Conservation (phyloP, 2,329 filamentous ascomycete species). For the Microthyrium microscopicum region DNA sequence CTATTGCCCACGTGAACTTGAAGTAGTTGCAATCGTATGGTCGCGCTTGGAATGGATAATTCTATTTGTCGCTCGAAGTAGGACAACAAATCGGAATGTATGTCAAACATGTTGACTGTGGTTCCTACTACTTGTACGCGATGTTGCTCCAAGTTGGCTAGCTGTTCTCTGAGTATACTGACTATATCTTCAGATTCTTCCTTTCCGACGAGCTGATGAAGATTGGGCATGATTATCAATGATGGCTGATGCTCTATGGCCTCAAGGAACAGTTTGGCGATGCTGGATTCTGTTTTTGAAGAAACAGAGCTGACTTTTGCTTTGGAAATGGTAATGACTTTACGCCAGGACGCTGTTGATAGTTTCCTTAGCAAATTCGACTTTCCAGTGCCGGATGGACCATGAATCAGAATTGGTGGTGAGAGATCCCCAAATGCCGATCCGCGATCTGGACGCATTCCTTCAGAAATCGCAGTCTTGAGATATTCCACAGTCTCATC, state of each 20-base stretch:
- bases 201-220: slow-evolving; percentile 53
- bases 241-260: slow-evolving; percentile 55
- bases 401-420: too few relatives aligned
- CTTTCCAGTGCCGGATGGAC: slow-evolving; percentile 88
- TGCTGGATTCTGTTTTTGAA: slow-evolving; percentile 32
- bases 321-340: slow-evolving; percentile 44
- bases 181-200: slow-evolving; percentile 23
- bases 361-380: slow-evolving; percentile 55
- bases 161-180: slow-evolving; percentile 30
- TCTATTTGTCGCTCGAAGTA: slow-evolving; percentile 53
- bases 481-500: too few relatives aligned
- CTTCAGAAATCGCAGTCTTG: too few relatives aligned
- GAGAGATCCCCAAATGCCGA: too few relatives aligned
- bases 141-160: slow-evolving; percentile 37
- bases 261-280: slow-evolving; percentile 53
- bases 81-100: slow-evolving; percentile 55
- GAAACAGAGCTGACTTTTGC: slow-evolving; percentile 21
- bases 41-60: slow-evolving; percentile 58
- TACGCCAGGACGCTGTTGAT: slow-evolving; percentile 51
- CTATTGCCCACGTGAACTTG: slow-evolving; percentile 37
- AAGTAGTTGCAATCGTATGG: slow-evolving; percentile 58
- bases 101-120: slow-evolving; percentile 53
- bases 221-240: slow-evolving; percentile 61
- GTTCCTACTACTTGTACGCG: slow-evolving; percentile 59
- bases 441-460: too few relatives aligned